Conservation (phyloP, 2,329 filamentous ascomycete genomes). For the Exophiala alcalophila region DNA sequence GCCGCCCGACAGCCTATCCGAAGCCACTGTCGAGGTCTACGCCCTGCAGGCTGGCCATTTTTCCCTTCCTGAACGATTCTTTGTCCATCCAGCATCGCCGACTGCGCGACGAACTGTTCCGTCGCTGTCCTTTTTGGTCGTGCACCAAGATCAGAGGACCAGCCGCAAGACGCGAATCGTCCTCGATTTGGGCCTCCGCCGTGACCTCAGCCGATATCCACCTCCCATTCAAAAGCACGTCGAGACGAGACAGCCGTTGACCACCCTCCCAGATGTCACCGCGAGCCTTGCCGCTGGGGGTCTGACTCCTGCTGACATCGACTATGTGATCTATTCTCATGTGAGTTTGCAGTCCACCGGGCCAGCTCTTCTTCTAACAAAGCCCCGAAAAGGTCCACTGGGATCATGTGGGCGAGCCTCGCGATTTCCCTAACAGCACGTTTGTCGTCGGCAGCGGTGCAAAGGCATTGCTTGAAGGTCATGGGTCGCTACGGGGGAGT, state of each 20-base stretch:
- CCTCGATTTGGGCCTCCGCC: conserved; percentile 35
- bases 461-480: conserved; percentile 19
- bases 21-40: conserved; percentile 35
- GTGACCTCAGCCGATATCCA: conserved; percentile 27
- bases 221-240: conserved; percentile 31
- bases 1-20: conserved; percentile 22
- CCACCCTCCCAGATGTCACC: conserved; percentile 31
- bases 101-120: conserved; percentile 31
- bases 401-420: conserved; percentile 39
- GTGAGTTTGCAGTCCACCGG: conserved; percentile 29
- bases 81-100: conserved; percentile 31
- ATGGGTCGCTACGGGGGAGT: conserved; percentile 22
- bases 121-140: conserved; percentile 35
- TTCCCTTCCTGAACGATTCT: conserved; percentile 33
- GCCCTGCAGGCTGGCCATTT: conserved; percentile 37
- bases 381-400: conserved; percentile 34
- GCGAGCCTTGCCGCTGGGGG: conserved; percentile 38
- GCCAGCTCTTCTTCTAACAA: background rate
- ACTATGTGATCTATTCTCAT: conserved; percentile 43
- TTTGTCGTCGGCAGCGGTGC: conserved; percentile 39
- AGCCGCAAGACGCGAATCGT: conserved; percentile 30
- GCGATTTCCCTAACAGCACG: conserved; percentile 37
- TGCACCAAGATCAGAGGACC: conserved; percentile 26
- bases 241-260: conserved; percentile 30
- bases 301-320: conserved; percentile 39